phyloP scores from a whole-genome alignment of 306 rosid genomes.

The Vicia sativa region DNA sequence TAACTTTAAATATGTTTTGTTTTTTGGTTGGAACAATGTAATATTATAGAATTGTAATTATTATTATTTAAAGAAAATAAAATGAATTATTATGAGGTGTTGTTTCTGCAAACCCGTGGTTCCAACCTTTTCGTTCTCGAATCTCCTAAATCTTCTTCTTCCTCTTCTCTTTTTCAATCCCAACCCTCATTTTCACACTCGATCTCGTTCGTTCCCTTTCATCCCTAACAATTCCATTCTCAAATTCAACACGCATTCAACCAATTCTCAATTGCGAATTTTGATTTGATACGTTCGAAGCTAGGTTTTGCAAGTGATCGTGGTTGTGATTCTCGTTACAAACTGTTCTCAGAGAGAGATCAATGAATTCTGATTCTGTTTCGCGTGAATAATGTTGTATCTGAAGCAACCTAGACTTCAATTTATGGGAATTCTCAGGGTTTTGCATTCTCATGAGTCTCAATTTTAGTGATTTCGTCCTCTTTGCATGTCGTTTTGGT shows the following conservation, averaged over 20 bases:
- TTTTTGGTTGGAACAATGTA: too few species aligned
- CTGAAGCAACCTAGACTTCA: conserved; percentile 75
- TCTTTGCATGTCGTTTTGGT: conserved; percentile 67
- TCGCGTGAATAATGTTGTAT: conserved; percentile 66
- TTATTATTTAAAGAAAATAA: conserved; percentile 20
- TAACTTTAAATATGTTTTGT: too few species aligned
- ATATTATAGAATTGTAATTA: not conserved
- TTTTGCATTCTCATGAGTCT: conserved; percentile 45
- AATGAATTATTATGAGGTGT: conserved; percentile 60
- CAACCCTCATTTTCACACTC: conserved; percentile 32
- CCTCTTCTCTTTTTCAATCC: conserved; percentile 10
- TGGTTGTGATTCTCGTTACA: conserved; percentile 35
- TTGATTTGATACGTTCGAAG: conserved; percentile 48
- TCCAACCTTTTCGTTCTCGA: conserved; percentile 46
- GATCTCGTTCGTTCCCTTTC: conserved; percentile 44
- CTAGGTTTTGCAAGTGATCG: conserved; percentile 33
- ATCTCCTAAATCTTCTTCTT: conserved; percentile 42
- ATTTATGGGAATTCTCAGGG: conserved; percentile 31
- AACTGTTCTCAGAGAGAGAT: conserved; percentile 4
- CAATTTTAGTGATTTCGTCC: conserved; percentile 29
- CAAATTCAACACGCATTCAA: not conserved
- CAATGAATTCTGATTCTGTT: conserved; percentile 24
- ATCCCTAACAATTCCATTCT: conserved; percentile 31
- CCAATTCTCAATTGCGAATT: conserved; percentile 18
- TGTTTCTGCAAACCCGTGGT: conserved; percentile 43